phyloP scores from a whole-genome alignment of 140 eudicot species.

The Cichorium intybus region DNA sequence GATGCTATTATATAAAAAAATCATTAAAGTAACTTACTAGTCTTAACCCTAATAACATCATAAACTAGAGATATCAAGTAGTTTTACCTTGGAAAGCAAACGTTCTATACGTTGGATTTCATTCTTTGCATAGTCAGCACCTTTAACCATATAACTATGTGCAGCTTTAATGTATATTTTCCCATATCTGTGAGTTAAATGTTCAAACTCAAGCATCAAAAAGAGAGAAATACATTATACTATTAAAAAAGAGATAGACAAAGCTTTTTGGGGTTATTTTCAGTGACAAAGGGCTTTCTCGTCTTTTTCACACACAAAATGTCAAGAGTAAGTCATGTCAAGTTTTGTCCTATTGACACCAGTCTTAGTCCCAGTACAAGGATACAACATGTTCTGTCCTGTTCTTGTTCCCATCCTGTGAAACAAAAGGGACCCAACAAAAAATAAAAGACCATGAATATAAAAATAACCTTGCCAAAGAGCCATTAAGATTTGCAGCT shows the following conservation, averaged over 20 bases:
- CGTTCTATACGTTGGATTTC: conserved; percentile 82
- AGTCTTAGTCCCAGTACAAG: not conserved
- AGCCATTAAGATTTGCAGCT: conserved; percentile 42
- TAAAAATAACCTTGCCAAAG: conserved; percentile 34
- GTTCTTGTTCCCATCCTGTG: conserved; percentile 27
- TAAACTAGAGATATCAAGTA: not conserved
- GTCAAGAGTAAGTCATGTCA: not conserved
- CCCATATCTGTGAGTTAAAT: conserved; percentile 53
- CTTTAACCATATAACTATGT: conserved; percentile 71
- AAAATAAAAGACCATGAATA: not conserved
- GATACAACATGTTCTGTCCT: not conserved
- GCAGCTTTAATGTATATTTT: conserved; percentile 75
- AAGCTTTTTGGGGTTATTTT: too few relatives aligned
- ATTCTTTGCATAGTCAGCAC: conserved; percentile 78
- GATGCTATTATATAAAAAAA: too few relatives aligned
- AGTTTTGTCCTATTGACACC: not conserved
- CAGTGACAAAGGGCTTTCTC: not conserved
- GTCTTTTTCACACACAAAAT: not conserved
- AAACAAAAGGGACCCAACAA: not conserved
- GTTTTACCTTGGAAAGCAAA: conserved; percentile 70
- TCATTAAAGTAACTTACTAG: too few relatives aligned
- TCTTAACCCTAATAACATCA: not conserved
- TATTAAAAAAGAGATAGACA: not conserved
- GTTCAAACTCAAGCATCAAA: conserved; percentile 2
- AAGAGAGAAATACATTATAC: not conserved